Conservation (phyloP, 2,329 filamentous ascomycete genomes). For the Diaporthe sp. region DNA sequence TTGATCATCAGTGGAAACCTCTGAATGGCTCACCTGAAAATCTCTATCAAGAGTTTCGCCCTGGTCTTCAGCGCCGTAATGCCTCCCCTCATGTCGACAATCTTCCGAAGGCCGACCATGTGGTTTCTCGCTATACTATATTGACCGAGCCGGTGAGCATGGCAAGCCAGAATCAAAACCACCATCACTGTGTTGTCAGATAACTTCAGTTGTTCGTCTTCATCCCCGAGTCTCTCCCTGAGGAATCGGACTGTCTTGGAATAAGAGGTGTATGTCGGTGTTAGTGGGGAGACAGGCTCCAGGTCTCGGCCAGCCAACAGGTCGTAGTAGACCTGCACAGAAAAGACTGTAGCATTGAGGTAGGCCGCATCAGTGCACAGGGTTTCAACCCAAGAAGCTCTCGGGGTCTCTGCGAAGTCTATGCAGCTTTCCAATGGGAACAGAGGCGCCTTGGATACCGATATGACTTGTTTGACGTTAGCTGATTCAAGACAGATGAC, state of each 20-base stretch:
- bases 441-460: conserved; percentile 50
- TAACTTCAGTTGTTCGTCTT: conserved; percentile 45
- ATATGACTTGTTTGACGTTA: conserved; percentile 47
- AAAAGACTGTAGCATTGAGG: conserved; percentile 54
- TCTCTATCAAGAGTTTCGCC: conserved; percentile 53
- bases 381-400: conserved; percentile 48
- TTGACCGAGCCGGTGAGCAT: conserved; percentile 50
- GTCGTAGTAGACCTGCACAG: conserved; percentile 51
- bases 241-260: conserved; percentile 23
- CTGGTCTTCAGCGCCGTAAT: conserved; percentile 49
- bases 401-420: conserved; percentile 46
- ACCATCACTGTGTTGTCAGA: conserved; percentile 51
- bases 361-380: conserved; percentile 52
- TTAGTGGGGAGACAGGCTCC: conserved; percentile 48
- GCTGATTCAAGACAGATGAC: not conserved
- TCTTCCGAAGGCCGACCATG: conserved; percentile 53
- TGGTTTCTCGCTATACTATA: conserved; percentile 49
- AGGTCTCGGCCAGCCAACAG: conserved; percentile 40
- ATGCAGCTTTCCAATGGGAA: conserved; percentile 52
- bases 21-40: conserved; percentile 47
- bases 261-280: conserved; percentile 44
- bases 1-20: not conserved
- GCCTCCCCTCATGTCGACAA: conserved; percentile 55
- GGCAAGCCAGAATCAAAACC: conserved; percentile 50
- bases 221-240: conserved; percentile 48